Evolutionary conservation across 257 asterid genomes (phyloP).

Genomic region (Eucommia ulmoides): DNA sequence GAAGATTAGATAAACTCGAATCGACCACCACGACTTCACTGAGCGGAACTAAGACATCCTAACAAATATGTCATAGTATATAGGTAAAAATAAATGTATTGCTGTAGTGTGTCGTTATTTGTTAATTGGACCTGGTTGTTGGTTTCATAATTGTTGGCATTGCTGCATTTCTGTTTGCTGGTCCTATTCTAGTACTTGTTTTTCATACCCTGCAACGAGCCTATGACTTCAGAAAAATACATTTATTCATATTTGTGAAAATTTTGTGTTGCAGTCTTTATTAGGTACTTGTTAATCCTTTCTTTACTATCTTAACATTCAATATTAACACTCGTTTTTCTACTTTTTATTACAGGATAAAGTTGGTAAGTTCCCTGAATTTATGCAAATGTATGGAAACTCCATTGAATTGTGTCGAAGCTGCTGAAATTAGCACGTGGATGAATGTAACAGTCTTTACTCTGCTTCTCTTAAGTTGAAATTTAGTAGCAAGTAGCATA

Average conservation of each 20-base stretch:
- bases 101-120: too few relatives aligned
- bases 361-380: slow-evolving; percentile 63
- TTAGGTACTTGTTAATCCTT: neutral
- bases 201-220: neutral
- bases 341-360: slow-evolving; percentile 54
- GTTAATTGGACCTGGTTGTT: too few relatives aligned
- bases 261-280: neutral
- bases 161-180: too few relatives aligned
- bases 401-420: neutral
- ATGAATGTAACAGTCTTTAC: neutral
- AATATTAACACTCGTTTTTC: neutral
- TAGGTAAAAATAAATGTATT: too few relatives aligned
- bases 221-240: neutral
- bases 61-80: too few relatives aligned
- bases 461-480: too few relatives aligned
- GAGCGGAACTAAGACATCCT: too few relatives aligned
- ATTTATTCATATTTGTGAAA: neutral
- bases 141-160: too few relatives aligned
- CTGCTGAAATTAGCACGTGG: neutral
- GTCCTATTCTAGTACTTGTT: neutral
- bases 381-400: slow-evolving; percentile 5
- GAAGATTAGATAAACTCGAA: too few relatives aligned
- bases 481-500: too few relatives aligned
- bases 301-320: neutral
- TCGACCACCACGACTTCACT: too few relatives aligned